Conservation (phyloP, 768 basidiomycete genomes). For the Sarcodon sp. region DNA sequence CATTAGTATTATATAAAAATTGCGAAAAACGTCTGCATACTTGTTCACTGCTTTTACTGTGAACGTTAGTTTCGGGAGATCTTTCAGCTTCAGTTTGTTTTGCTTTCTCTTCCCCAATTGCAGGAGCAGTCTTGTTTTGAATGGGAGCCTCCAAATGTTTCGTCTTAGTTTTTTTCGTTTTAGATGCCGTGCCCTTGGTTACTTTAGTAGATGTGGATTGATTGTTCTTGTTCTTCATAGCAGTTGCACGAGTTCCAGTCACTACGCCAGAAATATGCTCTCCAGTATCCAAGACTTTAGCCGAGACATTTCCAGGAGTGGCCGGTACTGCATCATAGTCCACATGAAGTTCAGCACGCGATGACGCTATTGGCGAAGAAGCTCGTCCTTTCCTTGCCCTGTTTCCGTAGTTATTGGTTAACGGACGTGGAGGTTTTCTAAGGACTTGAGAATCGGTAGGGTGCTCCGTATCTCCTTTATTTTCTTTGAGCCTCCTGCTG, state of each 20-base stretch:
- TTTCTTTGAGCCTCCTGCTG: neutral
- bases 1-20: no score
- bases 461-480: neutral
- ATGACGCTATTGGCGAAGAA: neutral
- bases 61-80: no score
- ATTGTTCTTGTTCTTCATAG: neutral
- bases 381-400: neutral
- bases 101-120: no score
- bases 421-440: neutral
- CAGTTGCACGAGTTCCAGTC: neutral
- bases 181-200: no score
- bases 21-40: no score
- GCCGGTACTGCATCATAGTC: neutral
- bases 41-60: no score
- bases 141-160: no score
- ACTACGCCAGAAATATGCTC: neutral
- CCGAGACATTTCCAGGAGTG: neutral
- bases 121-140: no score
- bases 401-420: neutral
- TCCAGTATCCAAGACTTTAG: neutral
- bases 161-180: no score
- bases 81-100: no score
- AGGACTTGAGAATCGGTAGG: neutral
- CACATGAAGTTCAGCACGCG: neutral
- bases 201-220: no score